Percentiles rank a stretch among this genome's conserved stretches.
phyloP scores from a whole-genome alignment of 257 asterid species.

The Nicotiana knightiana region DNA sequence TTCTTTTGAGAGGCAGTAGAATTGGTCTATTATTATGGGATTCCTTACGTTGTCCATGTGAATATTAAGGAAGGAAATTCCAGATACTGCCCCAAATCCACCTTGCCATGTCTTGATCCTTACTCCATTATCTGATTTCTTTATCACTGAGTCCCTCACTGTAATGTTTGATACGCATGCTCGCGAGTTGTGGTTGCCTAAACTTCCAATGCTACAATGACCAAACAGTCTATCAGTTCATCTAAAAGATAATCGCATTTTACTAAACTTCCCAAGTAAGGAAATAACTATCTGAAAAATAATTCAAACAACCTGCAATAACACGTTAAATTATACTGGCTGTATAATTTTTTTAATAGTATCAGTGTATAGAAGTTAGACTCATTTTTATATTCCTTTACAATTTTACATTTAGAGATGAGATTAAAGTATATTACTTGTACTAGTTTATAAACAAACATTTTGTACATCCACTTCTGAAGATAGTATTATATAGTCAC shows the following conservation, averaged over 20 bases:
- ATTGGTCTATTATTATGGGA: slow-evolving; percentile 61
- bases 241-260: too few species aligned
- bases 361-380: neutral
- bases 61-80: slow-evolving; percentile 36
- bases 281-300: too few species aligned
- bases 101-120: slow-evolving; percentile 84
- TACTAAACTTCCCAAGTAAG: too few species aligned
- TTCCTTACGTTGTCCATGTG: slow-evolving; percentile 61
- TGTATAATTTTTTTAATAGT: too few species aligned
- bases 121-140: slow-evolving; percentile 51
- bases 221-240: too few species aligned
- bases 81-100: slow-evolving; percentile 47
- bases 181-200: slow-evolving; percentile 47
- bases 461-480: neutral
- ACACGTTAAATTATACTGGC: neutral
- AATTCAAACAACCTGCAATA: too few species aligned
- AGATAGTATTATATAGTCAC: neutral
- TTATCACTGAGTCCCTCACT: slow-evolving; percentile 48
- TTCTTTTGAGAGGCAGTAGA: slow-evolving; percentile 36
- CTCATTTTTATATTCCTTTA: neutral
- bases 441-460: neutral
- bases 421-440: neutral
- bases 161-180: slow-evolving; percentile 53
- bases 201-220: slow-evolving; percentile 49
- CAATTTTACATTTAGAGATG: neutral